Base-by-base conservation (phyloP, 2,329 filamentous ascomycete species). In the Neoscytalidium dimidiatum region DNA sequence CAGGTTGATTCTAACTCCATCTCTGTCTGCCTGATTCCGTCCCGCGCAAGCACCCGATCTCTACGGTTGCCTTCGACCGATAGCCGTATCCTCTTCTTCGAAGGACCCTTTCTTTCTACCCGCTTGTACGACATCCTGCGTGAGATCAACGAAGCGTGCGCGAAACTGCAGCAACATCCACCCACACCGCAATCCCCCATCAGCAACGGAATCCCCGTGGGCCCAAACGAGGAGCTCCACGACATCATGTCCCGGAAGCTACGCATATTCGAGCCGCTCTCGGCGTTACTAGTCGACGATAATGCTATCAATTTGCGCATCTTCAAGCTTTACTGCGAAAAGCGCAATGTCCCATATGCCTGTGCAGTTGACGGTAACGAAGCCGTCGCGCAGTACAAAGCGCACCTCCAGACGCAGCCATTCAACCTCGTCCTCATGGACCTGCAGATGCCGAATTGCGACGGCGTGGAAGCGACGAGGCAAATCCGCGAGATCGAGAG, bases 271-370 rank as follows among this genome's bases (percentile, higher is more conserved):
- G 62, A 64, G 21, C 51, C 62, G 2, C 6, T 58, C 28, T 41
- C 38, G 66, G 60, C 77, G 6, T 73, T 84, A 0, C 70, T 84
- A 0, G 82, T 83, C 0, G 82, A 84, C 66, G 82, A 83, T 66
- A 84, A 84, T 51, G 63, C 77, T 2, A 79, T 84, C 63, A 84
- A 84, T 23, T 75, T 83, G 0, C 81, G 81, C 21, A 82, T 84
- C 28, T 68, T 84, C 29, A 73, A 78, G 19, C 81, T 82, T 69
- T 83, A 83, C 67, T 80, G 82, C 57, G 77, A 79, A 62, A 79
- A 79, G 46, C 74, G 80, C 11, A 75, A 77, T 0, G 74, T 82
- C 26, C 75, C 79, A 17, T 82, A 81, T 28, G 70, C 75, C 17
- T 77, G 77, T 1, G 81, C 81, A 1, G 74, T 75, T 6, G 79